phyloP scores from a whole-genome alignment of 1,284 basidiomycete species.

The Porphyrellus sp. region DNA sequence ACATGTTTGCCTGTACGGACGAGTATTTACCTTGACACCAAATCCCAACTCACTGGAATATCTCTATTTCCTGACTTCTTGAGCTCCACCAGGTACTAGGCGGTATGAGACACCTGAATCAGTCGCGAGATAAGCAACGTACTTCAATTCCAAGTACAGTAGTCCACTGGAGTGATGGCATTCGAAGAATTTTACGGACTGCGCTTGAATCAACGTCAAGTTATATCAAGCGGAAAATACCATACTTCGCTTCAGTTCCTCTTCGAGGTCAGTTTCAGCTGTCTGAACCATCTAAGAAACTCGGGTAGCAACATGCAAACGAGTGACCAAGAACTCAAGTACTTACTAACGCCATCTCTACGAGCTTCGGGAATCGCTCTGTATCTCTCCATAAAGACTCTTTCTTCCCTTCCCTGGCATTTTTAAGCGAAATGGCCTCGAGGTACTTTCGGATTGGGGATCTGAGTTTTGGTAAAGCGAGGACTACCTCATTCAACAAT shows the following conservation, averaged over 20 bases:
- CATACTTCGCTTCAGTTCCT: conserved; percentile 70
- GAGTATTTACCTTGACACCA: conserved; percentile 63
- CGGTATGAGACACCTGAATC: not conserved
- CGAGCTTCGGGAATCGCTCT: conserved; percentile 67
- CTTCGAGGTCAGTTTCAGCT: conserved; percentile 69
- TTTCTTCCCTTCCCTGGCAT: conserved; percentile 69
- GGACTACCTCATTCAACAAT: conserved; percentile 72
- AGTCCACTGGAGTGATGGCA: conserved; percentile 76
- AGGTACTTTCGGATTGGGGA: conserved; percentile 58
- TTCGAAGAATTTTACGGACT: conserved; percentile 75
- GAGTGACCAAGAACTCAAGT: conserved; percentile 6
- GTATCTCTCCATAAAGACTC: conserved; percentile 73
- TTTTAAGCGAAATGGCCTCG: conserved; percentile 56
- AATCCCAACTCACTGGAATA: conserved; percentile 79
- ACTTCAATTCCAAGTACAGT: conserved; percentile 72
- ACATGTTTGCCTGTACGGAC: conserved; percentile 1
- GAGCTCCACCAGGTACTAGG: conserved; percentile 76
- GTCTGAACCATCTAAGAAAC: conserved; percentile 50
- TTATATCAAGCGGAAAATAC: conserved; percentile 6
- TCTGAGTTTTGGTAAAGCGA: conserved; percentile 64
- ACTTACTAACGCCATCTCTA: conserved; percentile 43
- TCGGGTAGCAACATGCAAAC: conserved; percentile 1
- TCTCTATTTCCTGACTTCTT: conserved; percentile 68
- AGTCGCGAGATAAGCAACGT: conserved; percentile 5
- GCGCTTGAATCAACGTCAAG: conserved; percentile 6